Base-by-base conservation (phyloP, 352 stramenopile genomes). In the Pythium insidiosum region DNA sequence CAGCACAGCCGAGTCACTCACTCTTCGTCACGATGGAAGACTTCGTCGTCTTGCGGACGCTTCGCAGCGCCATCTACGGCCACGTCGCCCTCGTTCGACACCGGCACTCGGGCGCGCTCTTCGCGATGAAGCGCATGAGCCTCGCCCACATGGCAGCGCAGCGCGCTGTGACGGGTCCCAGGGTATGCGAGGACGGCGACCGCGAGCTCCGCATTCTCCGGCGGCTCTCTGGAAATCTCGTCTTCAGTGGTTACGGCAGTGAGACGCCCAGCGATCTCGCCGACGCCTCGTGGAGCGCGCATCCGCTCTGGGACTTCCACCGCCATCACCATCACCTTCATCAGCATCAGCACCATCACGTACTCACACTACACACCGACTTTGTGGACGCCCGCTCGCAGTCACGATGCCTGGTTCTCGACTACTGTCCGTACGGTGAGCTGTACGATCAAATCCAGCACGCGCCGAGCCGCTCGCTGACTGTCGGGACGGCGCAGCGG, bases 61-160 rank as follows among this genome's bases (percentile, higher is more conserved):
- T 85, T 15, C 57, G 63, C 21, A 58, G 42, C 35, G 71, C 71
- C 6, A 80, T 83, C 58, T 83, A 79, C 53, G 70, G 70, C 16
- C 52, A 61, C 7, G 64, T 83, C 26, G 38, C 66, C 49, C 59
- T 78, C 23, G 64, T 69, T 28, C 63, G 59, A 26, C 64, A 71
- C 43, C 54, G 58, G 9, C 18, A 38, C 4, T 65, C 60, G 1
- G 56, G 59, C 23, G 43, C 43, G 4, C 47, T 66, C 20, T 77
- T 70, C 38, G 73, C 73, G 38, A 54, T 85, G 26, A 85, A 85
- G 40, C 61, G 72, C 50, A 85, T 85, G 73, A 83, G 73, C 43
- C 42, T 77, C 25, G 47, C 68, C 29, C 69, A 83, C 55, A 69
- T 85, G 60, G 36, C 46, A 19, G 56, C 58, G 12, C 66, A 52